Percentiles rank a stretch among this genome's conserved stretches.
Conservation (phyloP, 1,284 basidiomycete species). For the Polyporus tsugae region DNA sequence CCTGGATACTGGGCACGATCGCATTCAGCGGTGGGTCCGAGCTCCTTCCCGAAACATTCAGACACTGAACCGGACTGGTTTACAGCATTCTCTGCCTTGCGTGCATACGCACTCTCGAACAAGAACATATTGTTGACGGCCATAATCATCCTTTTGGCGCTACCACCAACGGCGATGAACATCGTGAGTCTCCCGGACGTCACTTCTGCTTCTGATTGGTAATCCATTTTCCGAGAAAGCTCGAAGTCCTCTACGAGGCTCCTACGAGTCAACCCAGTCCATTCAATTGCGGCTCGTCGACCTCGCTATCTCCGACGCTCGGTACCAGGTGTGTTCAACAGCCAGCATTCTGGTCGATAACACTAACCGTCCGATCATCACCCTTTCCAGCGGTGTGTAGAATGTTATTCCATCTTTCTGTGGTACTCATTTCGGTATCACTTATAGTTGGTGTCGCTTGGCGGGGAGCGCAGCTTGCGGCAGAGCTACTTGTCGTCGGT, state of each 20-base stretch:
- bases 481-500: background rate
- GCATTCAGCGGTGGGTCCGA: background rate
- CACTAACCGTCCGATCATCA: too few relatives aligned
- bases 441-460: too few relatives aligned
- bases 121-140: background rate
- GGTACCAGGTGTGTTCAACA: too few relatives aligned
- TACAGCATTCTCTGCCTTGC: background rate
- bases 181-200: background rate
- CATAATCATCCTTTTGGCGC: background rate
- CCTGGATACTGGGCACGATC: background rate
- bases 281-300: background rate
- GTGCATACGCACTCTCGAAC: background rate
- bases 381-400: too few relatives aligned
- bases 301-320: too few relatives aligned
- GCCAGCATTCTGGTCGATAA: too few relatives aligned
- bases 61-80: too few relatives aligned
- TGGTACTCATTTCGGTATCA: too few relatives aligned
- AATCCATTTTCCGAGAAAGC: too few relatives aligned
- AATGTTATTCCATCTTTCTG: too few relatives aligned
- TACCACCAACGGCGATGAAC: background rate
- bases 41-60: too few relatives aligned
- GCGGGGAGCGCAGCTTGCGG: background rate
- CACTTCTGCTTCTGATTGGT: too few relatives aligned
- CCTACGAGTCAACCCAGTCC: background rate
- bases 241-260: background rate